Evolutionary conservation across 2,329 filamentous ascomycete species (phyloP).

Genomic region (Davidsoniella neocaledoniae): DNA sequence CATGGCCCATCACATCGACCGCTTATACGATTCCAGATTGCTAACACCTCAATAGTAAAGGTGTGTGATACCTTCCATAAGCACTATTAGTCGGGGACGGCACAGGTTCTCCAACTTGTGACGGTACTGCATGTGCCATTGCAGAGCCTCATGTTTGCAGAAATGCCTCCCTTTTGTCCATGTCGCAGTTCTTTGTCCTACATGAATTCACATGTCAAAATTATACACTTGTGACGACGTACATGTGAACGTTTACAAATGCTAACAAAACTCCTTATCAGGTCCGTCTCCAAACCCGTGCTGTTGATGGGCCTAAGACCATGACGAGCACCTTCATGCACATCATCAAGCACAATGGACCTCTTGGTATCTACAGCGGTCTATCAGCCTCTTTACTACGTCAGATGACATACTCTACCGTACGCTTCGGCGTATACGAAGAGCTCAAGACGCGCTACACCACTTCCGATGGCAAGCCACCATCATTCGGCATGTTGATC

Average conservation of each 20-base stretch:
- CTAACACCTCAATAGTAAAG: slow-evolving; percentile 30
- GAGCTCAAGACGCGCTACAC: slow-evolving; percentile 57
- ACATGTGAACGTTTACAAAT: background rate
- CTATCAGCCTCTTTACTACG: slow-evolving; percentile 84
- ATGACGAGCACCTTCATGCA: slow-evolving; percentile 79
- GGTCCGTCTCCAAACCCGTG: slow-evolving; percentile 79
- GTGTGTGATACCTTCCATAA: slow-evolving; percentile 16
- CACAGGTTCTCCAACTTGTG: too few relatives aligned
- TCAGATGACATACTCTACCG: slow-evolving; percentile 90
- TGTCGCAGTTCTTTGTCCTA: background rate
- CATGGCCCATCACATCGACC: too few relatives aligned
- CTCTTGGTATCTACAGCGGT: slow-evolving; percentile 74
- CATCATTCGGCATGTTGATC: slow-evolving; percentile 61
- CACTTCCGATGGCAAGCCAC: slow-evolving; percentile 30
- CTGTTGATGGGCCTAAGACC: slow-evolving; percentile 54
- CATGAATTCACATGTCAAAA: background rate
- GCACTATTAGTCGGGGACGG: too few relatives aligned
- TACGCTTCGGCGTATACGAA: slow-evolving; percentile 92
- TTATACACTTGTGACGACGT: background rate
- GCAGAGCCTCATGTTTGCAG: slow-evolving; percentile 8
- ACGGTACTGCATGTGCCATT: too few relatives aligned
- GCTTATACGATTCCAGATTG: slow-evolving; percentile 15
- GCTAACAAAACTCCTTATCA: slow-evolving; percentile 20
- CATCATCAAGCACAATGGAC: slow-evolving; percentile 58
- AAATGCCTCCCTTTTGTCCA: slow-evolving; percentile 1